These are phyloP conservation scores for Oemleria cerasiformis DNA, from an alignment of 306 rosid genomes.

Conservation along the genomic window DNA sequence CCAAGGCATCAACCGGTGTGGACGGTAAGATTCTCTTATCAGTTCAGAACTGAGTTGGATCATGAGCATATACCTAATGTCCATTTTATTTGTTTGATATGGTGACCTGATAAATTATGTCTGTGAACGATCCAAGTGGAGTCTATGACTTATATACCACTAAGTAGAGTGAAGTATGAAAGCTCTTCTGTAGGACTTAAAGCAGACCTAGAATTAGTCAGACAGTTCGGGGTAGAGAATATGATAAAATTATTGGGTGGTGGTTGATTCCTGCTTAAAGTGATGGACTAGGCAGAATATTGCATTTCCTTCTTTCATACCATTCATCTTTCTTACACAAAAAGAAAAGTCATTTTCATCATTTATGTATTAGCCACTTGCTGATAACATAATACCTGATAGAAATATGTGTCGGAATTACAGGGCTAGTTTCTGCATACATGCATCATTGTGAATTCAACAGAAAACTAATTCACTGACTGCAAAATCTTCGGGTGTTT, in stretches of 20 bases:
- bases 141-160: background rate
- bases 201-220: background rate
- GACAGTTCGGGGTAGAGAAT: background rate
- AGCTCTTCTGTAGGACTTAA: background rate
- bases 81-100: background rate
- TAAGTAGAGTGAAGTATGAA: background rate
- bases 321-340: background rate
- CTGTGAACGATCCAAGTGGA: background rate
- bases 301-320: background rate
- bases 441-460: conserved; percentile 4
- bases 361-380: background rate
- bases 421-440: background rate
- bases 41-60: background rate
- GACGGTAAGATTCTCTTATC: conserved; percentile 56
- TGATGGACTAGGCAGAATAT: background rate
- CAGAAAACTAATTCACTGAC: conserved; percentile 26
- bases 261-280: background rate
- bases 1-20: conserved; percentile 97
- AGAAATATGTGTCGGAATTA: background rate
- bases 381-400: background rate
- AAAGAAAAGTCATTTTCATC: background rate
- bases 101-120: background rate
- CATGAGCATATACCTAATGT: background rate
- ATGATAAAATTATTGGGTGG: background rate
- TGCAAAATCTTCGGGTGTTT: conserved; percentile 29